Evolutionary conservation across 2,329 filamentous ascomycete species (phyloP).

Genomic region (Alternaria metachromatica): DNA sequence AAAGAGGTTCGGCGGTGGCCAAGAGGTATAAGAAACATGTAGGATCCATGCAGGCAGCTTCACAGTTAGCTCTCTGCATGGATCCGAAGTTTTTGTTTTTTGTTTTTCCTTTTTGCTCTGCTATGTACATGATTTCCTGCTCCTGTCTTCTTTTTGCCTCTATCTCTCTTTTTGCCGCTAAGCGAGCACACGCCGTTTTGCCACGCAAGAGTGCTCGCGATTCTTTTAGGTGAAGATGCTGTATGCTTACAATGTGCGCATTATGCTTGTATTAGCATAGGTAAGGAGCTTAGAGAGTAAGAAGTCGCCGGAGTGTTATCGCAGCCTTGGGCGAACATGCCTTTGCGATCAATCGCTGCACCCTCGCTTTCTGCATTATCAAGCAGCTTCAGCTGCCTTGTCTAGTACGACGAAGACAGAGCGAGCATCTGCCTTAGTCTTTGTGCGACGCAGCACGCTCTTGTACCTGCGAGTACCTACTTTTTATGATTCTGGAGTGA

Average conservation of each 20-base stretch:
- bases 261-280: background rate
- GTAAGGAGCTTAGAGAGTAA: background rate
- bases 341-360: background rate
- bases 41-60: background rate
- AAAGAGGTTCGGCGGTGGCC: background rate
- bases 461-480: background rate
- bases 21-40: background rate
- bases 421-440: background rate
- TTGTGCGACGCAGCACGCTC: background rate
- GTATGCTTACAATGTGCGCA: background rate
- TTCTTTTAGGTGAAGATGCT: background rate
- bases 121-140: background rate
- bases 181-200: background rate
- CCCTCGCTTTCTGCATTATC: background rate
- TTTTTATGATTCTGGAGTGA: background rate
- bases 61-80: no score
- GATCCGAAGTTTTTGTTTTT: background rate
- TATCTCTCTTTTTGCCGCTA: background rate
- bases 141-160: background rate
- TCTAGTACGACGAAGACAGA: background rate
- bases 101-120: background rate
- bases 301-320: no score
- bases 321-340: background rate
- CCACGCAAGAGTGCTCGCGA: background rate
- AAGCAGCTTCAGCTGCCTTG: background rate